These are phyloP conservation scores for Cladosporium sp. DNA, from an alignment of 2,329 filamentous ascomycete genomes.

Conservation along the genomic window DNA sequence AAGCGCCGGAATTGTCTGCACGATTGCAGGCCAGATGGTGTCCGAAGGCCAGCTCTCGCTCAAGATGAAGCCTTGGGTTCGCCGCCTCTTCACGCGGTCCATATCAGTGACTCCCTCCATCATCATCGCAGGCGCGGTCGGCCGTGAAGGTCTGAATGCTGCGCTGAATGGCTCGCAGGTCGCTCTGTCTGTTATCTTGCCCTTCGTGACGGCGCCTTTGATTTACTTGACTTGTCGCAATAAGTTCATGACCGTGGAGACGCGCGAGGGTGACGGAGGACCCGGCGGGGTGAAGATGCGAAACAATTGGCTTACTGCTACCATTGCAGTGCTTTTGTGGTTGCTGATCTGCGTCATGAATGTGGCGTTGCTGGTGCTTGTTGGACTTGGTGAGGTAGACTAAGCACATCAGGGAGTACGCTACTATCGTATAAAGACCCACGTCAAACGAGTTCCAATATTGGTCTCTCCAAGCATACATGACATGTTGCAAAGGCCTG, in stretches of 20 bases:
- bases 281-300: slow-evolving; percentile 55
- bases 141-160: slow-evolving; percentile 63
- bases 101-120: slow-evolving; percentile 81
- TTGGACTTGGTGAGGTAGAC: slow-evolving; percentile 46
- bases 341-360: slow-evolving; percentile 72
- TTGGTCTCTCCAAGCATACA: no score
- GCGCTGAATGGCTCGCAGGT: slow-evolving; percentile 76
- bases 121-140: slow-evolving; percentile 76
- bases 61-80: slow-evolving; percentile 71
- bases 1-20: slow-evolving; percentile 81
- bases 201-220: slow-evolving; percentile 76
- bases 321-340: slow-evolving; percentile 63
- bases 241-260: slow-evolving; percentile 70
- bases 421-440: no score
- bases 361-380: slow-evolving; percentile 67
- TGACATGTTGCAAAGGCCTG: no score
- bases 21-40: slow-evolving; percentile 86
- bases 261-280: slow-evolving; percentile 12
- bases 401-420: background rate
- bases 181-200: slow-evolving; percentile 70
- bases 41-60: slow-evolving; percentile 76
- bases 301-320: slow-evolving; percentile 63
- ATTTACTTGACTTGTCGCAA: slow-evolving; percentile 80
- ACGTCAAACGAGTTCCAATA: no score
- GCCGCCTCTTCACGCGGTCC: slow-evolving; percentile 69